phyloP scores from a whole-genome alignment of 805 yeast genomes.

The Cyberlindnera misumaiensis region DNA sequence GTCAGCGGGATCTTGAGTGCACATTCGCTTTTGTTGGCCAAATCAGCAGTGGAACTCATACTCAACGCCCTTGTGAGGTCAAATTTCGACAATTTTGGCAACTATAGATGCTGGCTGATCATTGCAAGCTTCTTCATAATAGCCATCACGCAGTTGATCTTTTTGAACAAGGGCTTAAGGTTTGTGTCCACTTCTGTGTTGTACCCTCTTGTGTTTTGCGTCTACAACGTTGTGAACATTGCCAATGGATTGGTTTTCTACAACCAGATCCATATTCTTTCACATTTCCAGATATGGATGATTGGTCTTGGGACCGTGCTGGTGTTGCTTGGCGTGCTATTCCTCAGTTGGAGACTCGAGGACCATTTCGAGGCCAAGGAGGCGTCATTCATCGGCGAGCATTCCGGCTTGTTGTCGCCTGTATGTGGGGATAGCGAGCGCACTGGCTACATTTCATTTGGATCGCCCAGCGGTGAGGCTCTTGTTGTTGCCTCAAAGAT shows the following conservation, averaged over 20 bases:
- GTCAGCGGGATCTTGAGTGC: constrained; percentile 77
- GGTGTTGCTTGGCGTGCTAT: constrained; percentile 52
- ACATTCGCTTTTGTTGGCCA: constrained; percentile 80
- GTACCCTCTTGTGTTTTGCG: constrained; percentile 81
- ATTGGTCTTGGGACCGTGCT: constrained; percentile 43
- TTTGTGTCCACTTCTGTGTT: constrained; percentile 67
- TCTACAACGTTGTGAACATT: constrained; percentile 66
- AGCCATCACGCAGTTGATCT: constrained; percentile 64
- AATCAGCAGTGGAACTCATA: constrained; percentile 67
- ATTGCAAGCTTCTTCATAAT: constrained; percentile 49
- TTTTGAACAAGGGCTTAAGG: constrained; percentile 67
- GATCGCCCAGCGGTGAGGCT: constrained; percentile 28
- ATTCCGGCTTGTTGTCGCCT: constrained; percentile 14
- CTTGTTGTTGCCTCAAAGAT: constrained; percentile 10
- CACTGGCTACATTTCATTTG: constrained; percentile 32
- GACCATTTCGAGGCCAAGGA: constrained; percentile 26
- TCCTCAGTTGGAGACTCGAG: constrained; percentile 49
- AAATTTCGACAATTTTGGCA: constrained; percentile 31
- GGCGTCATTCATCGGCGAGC: constrained; percentile 4
- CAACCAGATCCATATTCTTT: constrained; percentile 39
- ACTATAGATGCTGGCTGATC: constrained; percentile 42
- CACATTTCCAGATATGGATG: constrained; percentile 28
- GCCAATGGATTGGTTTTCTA: constrained; percentile 58
- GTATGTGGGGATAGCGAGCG: constrained; percentile 12
- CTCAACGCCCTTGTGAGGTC: constrained; percentile 34